Evolutionary conservation across 352 stramenopile species (phyloP).

Genomic region (Nothophytophthora sp.): DNA sequence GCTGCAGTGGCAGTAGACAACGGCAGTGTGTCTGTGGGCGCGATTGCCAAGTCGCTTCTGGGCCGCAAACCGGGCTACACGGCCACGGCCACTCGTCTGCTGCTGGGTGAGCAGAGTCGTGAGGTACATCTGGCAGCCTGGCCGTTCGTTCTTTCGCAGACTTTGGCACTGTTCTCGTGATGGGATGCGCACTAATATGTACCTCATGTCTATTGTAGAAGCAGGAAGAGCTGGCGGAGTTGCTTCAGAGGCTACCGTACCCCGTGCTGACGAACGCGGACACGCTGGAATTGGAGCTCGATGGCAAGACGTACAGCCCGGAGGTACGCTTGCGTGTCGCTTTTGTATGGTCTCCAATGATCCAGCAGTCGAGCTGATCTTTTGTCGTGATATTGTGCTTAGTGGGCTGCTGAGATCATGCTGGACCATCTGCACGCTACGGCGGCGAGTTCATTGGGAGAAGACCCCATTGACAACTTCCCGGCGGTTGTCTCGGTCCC

Average conservation of each 20-base stretch:
- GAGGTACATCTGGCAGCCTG: too few species aligned
- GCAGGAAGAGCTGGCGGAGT: slow-evolving; percentile 22
- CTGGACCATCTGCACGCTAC: slow-evolving; percentile 52
- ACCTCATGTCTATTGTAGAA: too few species aligned
- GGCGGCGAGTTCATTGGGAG: slow-evolving; percentile 43
- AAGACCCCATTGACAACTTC: slow-evolving; percentile 42
- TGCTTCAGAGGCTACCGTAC: slow-evolving; percentile 49
- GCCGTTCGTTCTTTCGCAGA: too few species aligned
- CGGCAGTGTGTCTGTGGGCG: slow-evolving; percentile 47
- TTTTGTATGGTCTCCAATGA: not conserved
- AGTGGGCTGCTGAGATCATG: slow-evolving; percentile 68
- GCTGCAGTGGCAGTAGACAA: slow-evolving; percentile 67
- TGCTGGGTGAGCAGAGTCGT: slow-evolving; percentile 32
- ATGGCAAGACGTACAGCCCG: slow-evolving; percentile 57
- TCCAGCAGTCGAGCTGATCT: not conserved
- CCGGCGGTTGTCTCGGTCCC: slow-evolving; percentile 55
- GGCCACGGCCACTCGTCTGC: slow-evolving; percentile 47
- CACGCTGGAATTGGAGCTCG: slow-evolving; percentile 36
- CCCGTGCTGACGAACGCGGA: slow-evolving; percentile 23
- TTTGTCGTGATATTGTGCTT: not conserved
- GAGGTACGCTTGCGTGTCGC: slow-evolving; percentile 36
- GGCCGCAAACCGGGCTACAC: slow-evolving; percentile 62
- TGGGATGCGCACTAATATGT: too few species aligned
- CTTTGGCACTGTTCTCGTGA: too few species aligned
- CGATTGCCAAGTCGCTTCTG: slow-evolving; percentile 47